These are phyloP conservation scores for Citrus glauca DNA, from an alignment of 345 rosid genomes.

Conservation along the genomic window DNA sequence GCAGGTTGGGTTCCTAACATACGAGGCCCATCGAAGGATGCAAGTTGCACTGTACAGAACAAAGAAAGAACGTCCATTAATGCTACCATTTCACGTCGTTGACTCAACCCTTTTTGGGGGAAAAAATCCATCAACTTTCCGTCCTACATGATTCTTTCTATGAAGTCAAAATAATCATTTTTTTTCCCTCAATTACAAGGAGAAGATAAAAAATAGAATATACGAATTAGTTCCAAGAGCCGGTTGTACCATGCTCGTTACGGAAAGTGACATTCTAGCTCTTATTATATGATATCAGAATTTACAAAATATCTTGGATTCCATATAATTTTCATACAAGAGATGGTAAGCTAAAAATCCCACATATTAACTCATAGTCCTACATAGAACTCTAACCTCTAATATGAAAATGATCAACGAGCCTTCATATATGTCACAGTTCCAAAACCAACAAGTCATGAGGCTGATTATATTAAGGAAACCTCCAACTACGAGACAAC, in stretches of 20 bases:
- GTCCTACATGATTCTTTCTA: neutral
- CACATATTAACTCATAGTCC: neutral
- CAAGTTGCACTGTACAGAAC: conserved; percentile 65
- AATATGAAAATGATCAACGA: too few species aligned
- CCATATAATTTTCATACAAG: neutral
- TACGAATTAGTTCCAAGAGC: neutral
- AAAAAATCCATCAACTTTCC: neutral
- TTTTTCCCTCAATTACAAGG: too few species aligned
- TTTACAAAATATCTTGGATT: neutral
- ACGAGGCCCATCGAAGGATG: conserved; percentile 90
- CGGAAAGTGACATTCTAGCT: neutral
- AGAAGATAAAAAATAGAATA: neutral
- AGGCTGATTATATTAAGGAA: too few species aligned
- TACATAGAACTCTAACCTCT: neutral
- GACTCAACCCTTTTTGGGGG: too few species aligned
- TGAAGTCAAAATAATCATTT: neutral
- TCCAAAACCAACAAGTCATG: too few species aligned
- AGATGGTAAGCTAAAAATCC: neutral
- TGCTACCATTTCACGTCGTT: neutral
- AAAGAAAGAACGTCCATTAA: conserved; percentile 10
- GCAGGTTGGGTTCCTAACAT: conserved; percentile 58
- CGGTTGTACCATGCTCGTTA: neutral
- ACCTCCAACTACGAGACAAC: neutral
- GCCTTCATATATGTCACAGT: too few species aligned
- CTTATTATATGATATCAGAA: neutral